Base-by-base conservation (phyloP, 768 basidiomycete genomes). In the Suillus weaverae region DNA sequence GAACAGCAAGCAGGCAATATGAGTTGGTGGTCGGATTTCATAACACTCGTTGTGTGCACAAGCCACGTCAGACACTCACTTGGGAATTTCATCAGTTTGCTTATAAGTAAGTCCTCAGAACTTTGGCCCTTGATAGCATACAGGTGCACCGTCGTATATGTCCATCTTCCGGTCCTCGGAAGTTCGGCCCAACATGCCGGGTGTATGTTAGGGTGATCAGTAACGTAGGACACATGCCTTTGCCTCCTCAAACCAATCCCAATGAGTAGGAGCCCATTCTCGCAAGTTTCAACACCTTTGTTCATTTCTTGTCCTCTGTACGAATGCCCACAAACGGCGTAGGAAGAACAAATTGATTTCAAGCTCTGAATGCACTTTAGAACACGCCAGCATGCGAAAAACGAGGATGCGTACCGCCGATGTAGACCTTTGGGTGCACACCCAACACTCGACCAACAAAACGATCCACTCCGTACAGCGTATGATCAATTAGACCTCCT, bases 221-320 rank as follows among this genome's bases (percentile, higher is more conserved):
- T 16, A 8, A 36, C 9, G 22, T 66, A 59, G 85, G 88, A 71
- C 74, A 74, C 36, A 36, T 76, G 82, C 81, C 83, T 94, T 97
- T 57, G 96, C 97, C 83, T 99, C 97, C 59, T 99, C 97, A 41
- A 97, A 22, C 97, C 96, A 64, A 99, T 98, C 81, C 98, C 98
- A 83, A 99, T 96, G 67, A 99, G 86, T 5, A 97, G 80, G 3
- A 96, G 84, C 79, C 97, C 96, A 78, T 26, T 26, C 26, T 26
- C 26, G 26, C 26, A 26, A 26, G 26, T 26, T 26, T 26, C 26
- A 2, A 26, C 90, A 94, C 93, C 78, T 95, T 99, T 35, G 97
- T 97, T 76, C 95, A 93, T 77, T 98, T 99, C 83, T 96, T 97
- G 81, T 99, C 97, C 77, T 97, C 97, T 26, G 95, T 94, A 79